phyloP scores from a whole-genome alignment of 2,329 filamentous ascomycete species.

The Venturia aucupariae region DNA sequence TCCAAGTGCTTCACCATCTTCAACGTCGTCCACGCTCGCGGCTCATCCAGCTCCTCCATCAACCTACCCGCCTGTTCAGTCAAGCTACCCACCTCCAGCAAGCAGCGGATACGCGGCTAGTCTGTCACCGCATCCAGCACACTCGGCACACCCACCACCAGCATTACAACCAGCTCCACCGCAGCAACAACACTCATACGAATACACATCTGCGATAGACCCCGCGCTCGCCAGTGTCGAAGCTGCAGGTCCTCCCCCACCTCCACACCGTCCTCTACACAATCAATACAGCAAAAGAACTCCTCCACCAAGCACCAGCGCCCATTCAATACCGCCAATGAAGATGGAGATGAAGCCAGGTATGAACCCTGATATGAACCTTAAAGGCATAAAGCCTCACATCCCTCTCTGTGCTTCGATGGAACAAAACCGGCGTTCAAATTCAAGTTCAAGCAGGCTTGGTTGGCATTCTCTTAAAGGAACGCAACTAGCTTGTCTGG shows the following conservation, averaged over 20 bases:
- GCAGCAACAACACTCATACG: conserved; percentile 23
- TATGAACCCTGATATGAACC: conserved; percentile 7
- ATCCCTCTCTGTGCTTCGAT: background rate
- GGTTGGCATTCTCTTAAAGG: background rate
- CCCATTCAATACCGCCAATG: background rate
- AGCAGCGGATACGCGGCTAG: conserved; percentile 29
- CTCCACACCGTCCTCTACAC: background rate
- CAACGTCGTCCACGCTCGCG: conserved; percentile 17
- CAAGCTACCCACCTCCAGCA: conserved; percentile 30
- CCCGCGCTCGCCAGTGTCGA: conserved; percentile 10
- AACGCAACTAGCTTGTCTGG: background rate
- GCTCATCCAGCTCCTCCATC: conserved; percentile 24
- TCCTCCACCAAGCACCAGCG: conserved; percentile 15
- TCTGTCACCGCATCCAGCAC: conserved; percentile 25
- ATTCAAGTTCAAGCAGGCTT: background rate
- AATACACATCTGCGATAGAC: conserved; percentile 11
- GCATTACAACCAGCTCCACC: background rate
- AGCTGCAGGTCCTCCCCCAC: background rate
- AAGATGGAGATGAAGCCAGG: conserved; percentile 12
- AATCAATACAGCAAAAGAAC: conserved; percentile 32
- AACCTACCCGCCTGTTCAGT: conserved; percentile 19
- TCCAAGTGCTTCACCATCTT: conserved; percentile 36
- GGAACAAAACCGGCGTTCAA: background rate
- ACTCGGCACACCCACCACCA: background rate
- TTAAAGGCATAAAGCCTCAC: background rate